These are phyloP conservation scores for Termitomyces sp. DNA, from an alignment of 768 basidiomycete species.

Conservation along the genomic window DNA sequence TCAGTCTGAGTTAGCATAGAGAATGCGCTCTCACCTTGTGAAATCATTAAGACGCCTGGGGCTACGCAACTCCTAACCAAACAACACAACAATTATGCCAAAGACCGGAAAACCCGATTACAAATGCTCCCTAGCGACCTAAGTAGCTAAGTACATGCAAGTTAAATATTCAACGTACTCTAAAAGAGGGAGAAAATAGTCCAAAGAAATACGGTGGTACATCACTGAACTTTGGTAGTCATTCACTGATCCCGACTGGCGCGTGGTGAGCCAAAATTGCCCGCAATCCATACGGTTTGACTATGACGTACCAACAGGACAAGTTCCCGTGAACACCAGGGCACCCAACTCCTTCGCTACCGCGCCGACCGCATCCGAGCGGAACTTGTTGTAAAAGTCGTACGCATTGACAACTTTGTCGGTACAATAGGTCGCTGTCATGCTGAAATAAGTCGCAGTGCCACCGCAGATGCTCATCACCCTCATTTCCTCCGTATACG, in stretches of 20 bases:
- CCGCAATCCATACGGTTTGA: background rate
- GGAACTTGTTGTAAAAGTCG: background rate
- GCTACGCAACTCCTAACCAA: too few relatives aligned
- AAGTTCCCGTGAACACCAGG: constrained; percentile 5
- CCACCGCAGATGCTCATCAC: constrained; percentile 11
- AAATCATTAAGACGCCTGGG: too few relatives aligned
- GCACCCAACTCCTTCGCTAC: constrained; percentile 2
- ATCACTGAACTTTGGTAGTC: too few relatives aligned
- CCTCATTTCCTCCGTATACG: constrained; percentile 8
- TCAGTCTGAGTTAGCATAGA: too few relatives aligned
- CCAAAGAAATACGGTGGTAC: too few relatives aligned
- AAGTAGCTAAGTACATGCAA: too few relatives aligned
- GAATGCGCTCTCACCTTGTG: too few relatives aligned
- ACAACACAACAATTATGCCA: too few relatives aligned
- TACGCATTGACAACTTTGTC: constrained; percentile 3
- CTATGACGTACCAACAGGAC: background rate
- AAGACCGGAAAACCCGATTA: too few relatives aligned
- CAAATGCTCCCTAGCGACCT: too few relatives aligned
- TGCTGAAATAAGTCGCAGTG: constrained; percentile 6
- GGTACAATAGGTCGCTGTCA: constrained; percentile 7
- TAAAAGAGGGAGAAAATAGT: too few relatives aligned
- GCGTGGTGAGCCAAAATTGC: background rate
- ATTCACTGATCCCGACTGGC: background rate
- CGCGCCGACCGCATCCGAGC: background rate
- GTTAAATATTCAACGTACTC: too few relatives aligned